Evolutionary conservation across 2,329 filamentous ascomycete species (phyloP).

Genomic region (Neurospora sp.): DNA sequence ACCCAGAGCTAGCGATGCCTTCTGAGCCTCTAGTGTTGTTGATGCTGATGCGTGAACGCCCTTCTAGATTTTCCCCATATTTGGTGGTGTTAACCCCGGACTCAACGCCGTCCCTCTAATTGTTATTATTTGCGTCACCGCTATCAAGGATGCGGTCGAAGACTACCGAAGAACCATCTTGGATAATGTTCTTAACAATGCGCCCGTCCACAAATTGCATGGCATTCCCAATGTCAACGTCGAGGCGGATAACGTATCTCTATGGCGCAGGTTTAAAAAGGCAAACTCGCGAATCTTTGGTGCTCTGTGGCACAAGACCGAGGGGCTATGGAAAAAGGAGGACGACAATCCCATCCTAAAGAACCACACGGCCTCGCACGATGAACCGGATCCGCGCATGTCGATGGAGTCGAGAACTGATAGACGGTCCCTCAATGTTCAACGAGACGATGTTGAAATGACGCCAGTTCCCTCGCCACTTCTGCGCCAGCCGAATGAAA

Average conservation of each 20-base stretch:
- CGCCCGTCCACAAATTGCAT: constrained; percentile 78
- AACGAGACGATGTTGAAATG: constrained; percentile 75
- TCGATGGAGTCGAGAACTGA: constrained; percentile 52
- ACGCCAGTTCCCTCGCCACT: constrained; percentile 82
- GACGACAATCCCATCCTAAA: constrained; percentile 37
- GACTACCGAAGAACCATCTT: constrained; percentile 87
- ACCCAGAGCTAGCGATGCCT: not conserved
- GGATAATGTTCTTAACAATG: constrained; percentile 92
- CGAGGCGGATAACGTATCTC: constrained; percentile 70
- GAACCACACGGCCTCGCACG: constrained; percentile 38
- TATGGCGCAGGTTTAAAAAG: constrained; percentile 89
- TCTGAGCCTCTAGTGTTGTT: not conserved
- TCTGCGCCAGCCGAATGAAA: constrained; percentile 31
- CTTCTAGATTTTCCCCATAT: constrained; percentile 84
- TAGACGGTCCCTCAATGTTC: constrained; percentile 4
- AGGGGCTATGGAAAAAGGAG: constrained; percentile 36
- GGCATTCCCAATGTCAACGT: constrained; percentile 93
- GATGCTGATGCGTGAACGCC: constrained; percentile 17
- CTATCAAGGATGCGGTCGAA: constrained; percentile 90
- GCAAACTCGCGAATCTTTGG: constrained; percentile 55
- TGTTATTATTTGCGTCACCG: constrained; percentile 78
- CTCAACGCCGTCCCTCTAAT: constrained; percentile 87
- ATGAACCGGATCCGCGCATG: constrained; percentile 50
- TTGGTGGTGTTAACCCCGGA: constrained; percentile 82
- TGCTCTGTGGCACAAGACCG: constrained; percentile 39